These are phyloP conservation scores for Coniferiporia weirii DNA, from an alignment of 1,284 basidiomycete genomes.

Conservation along the genomic window DNA sequence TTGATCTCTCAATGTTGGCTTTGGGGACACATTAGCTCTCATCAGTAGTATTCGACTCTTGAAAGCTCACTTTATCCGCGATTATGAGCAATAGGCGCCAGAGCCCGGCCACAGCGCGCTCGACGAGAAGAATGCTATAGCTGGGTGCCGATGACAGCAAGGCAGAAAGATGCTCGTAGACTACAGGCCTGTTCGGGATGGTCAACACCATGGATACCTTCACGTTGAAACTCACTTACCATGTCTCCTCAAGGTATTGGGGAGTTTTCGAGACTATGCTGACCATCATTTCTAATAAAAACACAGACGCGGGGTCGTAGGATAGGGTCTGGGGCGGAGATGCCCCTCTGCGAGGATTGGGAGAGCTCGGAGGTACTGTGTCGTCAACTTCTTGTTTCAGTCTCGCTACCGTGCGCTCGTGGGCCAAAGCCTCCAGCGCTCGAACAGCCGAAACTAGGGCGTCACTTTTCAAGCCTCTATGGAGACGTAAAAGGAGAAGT, in stretches of 20 bases:
- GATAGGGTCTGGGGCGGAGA: slow-evolving; percentile 52
- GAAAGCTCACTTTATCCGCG: slow-evolving; percentile 59
- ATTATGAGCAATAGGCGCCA: slow-evolving; percentile 77
- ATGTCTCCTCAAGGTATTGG: slow-evolving; percentile 79
- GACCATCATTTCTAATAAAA: slow-evolving; percentile 91
- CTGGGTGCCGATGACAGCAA: slow-evolving; percentile 73
- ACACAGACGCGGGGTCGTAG: slow-evolving; percentile 93
- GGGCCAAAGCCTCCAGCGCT: slow-evolving; percentile 86
- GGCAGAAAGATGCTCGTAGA: slow-evolving; percentile 86
- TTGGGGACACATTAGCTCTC: slow-evolving; percentile 19
- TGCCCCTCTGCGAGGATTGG: slow-evolving; percentile 29
- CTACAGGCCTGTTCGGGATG: slow-evolving; percentile 67
- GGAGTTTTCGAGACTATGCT: slow-evolving; percentile 77
- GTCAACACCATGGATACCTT: neutral
- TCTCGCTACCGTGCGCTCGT: slow-evolving; percentile 75
- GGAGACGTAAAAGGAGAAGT: slow-evolving; percentile 39
- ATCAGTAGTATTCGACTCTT: neutral
- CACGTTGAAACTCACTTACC: slow-evolving; percentile 44
- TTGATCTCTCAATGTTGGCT: slow-evolving; percentile 83
- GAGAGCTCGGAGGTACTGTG: slow-evolving; percentile 28
- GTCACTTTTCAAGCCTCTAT: slow-evolving; percentile 52
- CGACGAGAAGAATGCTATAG: slow-evolving; percentile 88
- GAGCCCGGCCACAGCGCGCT: slow-evolving; percentile 92
- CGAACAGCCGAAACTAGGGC: slow-evolving; percentile 79
- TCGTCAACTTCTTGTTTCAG: slow-evolving; percentile 67